Percentiles rank a stretch among this genome's conserved stretches.
Conservation (phyloP, 2,329 filamentous ascomycete species). For the Cordyceps fumosorosea region DNA sequence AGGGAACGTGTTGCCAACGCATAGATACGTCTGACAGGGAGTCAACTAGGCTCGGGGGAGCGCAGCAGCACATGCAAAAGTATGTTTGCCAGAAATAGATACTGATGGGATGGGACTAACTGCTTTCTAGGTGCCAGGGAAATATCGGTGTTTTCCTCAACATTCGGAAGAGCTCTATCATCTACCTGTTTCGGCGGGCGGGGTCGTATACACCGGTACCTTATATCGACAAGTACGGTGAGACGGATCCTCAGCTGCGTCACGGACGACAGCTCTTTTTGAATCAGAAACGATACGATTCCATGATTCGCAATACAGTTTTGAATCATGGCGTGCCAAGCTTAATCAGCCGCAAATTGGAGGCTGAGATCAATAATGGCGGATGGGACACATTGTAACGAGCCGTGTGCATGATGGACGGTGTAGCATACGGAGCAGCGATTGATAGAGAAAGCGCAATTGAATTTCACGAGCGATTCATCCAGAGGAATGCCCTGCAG, state of each 20-base stretch:
- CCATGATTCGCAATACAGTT: slow-evolving; percentile 78
- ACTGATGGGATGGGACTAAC: background rate
- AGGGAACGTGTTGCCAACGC: slow-evolving; percentile 83
- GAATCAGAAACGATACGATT: slow-evolving; percentile 90
- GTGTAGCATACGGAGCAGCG: background rate
- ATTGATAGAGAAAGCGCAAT: background rate
- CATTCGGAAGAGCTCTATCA: slow-evolving; percentile 88
- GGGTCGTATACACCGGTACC: slow-evolving; percentile 84
- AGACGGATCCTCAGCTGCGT: slow-evolving; percentile 84
- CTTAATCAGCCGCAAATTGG: slow-evolving; percentile 80
- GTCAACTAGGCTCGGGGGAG: slow-evolving; percentile 62
- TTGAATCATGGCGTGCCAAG: slow-evolving; percentile 81
- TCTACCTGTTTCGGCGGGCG: slow-evolving; percentile 75
- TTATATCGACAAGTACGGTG: slow-evolving; percentile 93
- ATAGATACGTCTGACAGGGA: slow-evolving; percentile 43
- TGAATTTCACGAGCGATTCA: background rate
- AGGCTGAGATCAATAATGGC: slow-evolving; percentile 93
- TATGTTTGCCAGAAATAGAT: slow-evolving; percentile 39
- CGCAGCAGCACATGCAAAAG: slow-evolving; percentile 84
- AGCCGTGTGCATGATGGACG: slow-evolving; percentile 4
- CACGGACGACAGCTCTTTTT: slow-evolving; percentile 85
- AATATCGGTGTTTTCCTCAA: slow-evolving; percentile 94
- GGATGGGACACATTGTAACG: slow-evolving; percentile 74
- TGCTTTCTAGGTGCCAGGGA: slow-evolving; percentile 64
- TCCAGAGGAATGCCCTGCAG: background rate